Evolutionary conservation across 495 filamentous ascomycete genomes (phyloP), one percentile per base, ranked within the genome.

Genomic region (Pseudevernia furfuracea): DNA sequence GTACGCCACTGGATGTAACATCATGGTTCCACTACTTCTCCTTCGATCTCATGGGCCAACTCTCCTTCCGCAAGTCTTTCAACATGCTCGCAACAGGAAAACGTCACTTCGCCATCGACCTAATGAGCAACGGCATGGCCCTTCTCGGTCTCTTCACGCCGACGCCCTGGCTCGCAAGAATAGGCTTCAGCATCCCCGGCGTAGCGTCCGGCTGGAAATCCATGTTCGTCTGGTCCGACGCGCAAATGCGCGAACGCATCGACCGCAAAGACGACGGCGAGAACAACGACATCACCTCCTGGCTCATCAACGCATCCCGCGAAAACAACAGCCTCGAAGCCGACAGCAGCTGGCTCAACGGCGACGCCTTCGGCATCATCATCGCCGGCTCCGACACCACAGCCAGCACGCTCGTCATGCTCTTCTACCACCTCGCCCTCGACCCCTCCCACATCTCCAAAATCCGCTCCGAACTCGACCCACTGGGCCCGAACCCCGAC

Each of bases 31-130:
- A 74, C 37, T 76, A 72, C 61, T 78, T 74, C 43, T 74, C 70
- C 32, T 81, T 81, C 62, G 80, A 82, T 49, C 52, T 81, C 21
- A 77, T 81, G 64, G 80, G 80, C 44, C 77, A 81, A 32, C 64
- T 80, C 11, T 75, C 76, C 0, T 81, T 81, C 63, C 76, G 76
- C 2, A 71, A 78, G 53, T 71, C 77, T 1, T 81, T 81, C 56
- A 71, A 73, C 30, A 79, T 79, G 78, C 69, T 80, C 14, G 64
- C 71, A 14, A 69, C 55, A 1, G 61, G 66, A 15, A 43, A 70
- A 39, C 30, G 67, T 1, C 72, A 75, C 39, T 67, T 68, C 59
- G 66, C 67, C 9, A 71, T 76, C 46, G 53, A 68, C 19, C 41
- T 75, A 3, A 58, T 73, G 30, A 41, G 60, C 4, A 23, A 66